Evolutionary conservation across 148 eudicot genomes (phyloP).

Genomic region (Pouteria glomerata): DNA sequence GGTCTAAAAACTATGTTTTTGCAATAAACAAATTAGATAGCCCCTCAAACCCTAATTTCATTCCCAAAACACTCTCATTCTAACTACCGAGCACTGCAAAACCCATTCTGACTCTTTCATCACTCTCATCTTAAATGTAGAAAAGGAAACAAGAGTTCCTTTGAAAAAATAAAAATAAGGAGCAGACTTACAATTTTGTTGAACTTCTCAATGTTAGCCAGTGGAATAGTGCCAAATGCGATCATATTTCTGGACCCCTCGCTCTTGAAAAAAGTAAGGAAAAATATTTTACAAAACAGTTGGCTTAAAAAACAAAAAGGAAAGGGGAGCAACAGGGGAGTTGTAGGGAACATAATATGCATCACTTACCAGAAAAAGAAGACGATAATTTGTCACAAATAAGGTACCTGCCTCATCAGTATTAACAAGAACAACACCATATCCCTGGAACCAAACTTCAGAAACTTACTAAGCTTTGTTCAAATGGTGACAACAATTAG

Average conservation of each 20-base stretch:
- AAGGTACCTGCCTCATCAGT: slow-evolving; percentile 86
- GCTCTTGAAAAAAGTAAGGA: slow-evolving; percentile 40
- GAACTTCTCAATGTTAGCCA: slow-evolving; percentile 86
- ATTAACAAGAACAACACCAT: slow-evolving; percentile 88
- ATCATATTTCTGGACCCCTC: slow-evolving; percentile 78
- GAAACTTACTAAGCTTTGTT: slow-evolving; percentile 8
- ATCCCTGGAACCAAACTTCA: slow-evolving; percentile 46
- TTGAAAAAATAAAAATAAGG: not conserved
- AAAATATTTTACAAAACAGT: too few species aligned
- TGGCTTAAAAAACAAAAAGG: not conserved
- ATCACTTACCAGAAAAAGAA: slow-evolving; percentile 80
- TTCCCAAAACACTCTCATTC: not conserved
- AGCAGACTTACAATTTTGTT: slow-evolving; percentile 60
- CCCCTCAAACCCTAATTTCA: not conserved
- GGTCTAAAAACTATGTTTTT: not conserved
- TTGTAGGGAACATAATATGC: not conserved
- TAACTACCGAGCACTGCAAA: not conserved
- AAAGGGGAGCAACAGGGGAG: not conserved
- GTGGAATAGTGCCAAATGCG: slow-evolving; percentile 84
- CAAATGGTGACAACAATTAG: not conserved
- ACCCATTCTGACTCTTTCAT: not conserved
- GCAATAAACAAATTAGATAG: not conserved
- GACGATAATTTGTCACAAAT: slow-evolving; percentile 81
- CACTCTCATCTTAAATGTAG: not conserved
- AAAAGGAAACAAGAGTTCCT: not conserved